Percentiles rank a stretch among this genome's conserved stretches.
These are phyloP conservation scores for Fusarium avenaceum DNA, from an alignment of 2,329 filamentous ascomycete genomes.

Conservation along the genomic window DNA sequence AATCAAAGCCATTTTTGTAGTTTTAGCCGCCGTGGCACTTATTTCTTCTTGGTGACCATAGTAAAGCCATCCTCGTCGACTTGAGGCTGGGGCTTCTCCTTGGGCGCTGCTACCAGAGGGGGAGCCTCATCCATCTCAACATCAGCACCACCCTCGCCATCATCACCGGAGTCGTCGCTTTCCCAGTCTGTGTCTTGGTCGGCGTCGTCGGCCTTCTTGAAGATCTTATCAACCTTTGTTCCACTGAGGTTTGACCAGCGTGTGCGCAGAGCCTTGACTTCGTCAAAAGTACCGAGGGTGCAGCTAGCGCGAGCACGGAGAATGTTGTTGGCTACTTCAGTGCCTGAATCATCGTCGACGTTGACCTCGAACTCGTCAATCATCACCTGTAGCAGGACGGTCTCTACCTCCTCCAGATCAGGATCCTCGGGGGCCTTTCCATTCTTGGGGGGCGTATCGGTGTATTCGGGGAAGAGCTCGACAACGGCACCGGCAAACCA, in stretches of 20 bases:
- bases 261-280: constrained; percentile 72
- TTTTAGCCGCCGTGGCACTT: constrained; percentile 39
- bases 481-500: constrained; percentile 93
- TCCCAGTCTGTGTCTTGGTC: constrained; percentile 74
- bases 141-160: constrained; percentile 68
- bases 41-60: constrained; percentile 74
- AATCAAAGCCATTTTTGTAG: constrained; percentile 17
- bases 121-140: constrained; percentile 79
- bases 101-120: constrained; percentile 66
- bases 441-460: constrained; percentile 52
- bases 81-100: constrained; percentile 76
- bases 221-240: constrained; percentile 66
- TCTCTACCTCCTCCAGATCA: constrained; percentile 84
- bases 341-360: constrained; percentile 89
- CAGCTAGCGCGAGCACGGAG: constrained; percentile 75
- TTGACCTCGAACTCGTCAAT: constrained; percentile 95
- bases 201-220: constrained; percentile 67
- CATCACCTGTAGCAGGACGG: constrained; percentile 89
- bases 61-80: constrained; percentile 87
- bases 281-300: constrained; percentile 73
- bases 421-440: constrained; percentile 62
- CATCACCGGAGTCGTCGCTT: constrained; percentile 72
- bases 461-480: constrained; percentile 82
- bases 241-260: constrained; percentile 74
- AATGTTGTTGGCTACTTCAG: constrained; percentile 79